phyloP scores from a whole-genome alignment of 164 flowering plant species.

The Berberis vulgaris region DNA sequence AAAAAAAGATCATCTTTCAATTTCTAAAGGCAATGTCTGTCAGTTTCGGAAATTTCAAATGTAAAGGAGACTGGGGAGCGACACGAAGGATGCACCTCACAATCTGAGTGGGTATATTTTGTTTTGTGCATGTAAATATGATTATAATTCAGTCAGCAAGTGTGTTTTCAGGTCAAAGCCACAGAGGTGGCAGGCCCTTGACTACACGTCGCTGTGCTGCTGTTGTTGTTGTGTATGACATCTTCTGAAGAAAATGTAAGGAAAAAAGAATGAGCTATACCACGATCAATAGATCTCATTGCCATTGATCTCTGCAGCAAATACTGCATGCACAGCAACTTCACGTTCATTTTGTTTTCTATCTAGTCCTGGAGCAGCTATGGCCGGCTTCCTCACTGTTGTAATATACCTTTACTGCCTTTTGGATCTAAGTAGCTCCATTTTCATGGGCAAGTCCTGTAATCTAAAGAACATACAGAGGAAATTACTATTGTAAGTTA shows the following conservation, averaged over 20 bases:
- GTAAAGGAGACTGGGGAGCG: conserved; percentile 19
- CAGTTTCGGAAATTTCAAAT: conserved; percentile 7
- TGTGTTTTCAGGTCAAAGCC: conserved; percentile 63
- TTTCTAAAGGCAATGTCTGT: conserved; percentile 2
- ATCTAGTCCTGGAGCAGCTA: no score
- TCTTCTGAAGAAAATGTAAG: conserved; percentile 7
- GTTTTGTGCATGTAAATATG: conserved; percentile 44
- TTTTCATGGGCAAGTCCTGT: no score
- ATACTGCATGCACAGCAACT: no score
- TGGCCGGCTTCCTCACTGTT: no score
- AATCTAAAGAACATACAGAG: no score
- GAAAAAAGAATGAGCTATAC: conserved; percentile 4
- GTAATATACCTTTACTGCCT: no score
- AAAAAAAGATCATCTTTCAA: background rate
- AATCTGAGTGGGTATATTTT: conserved; percentile 29
- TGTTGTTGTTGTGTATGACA: conserved; percentile 29
- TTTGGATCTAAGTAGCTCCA: no score
- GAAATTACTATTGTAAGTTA: no score
- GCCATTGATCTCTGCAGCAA: background rate
- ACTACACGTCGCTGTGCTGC: conserved; percentile 26
- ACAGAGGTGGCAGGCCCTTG: conserved; percentile 63
- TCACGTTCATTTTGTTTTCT: no score
- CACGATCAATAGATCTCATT: background rate
- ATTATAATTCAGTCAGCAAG: conserved; percentile 25
- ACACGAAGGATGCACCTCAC: conserved; percentile 19